Percentiles rank a stretch among this genome's conserved stretches.
Conservation (phyloP, 2,329 filamentous ascomycete genomes). For the Dactylellina sp. region DNA sequence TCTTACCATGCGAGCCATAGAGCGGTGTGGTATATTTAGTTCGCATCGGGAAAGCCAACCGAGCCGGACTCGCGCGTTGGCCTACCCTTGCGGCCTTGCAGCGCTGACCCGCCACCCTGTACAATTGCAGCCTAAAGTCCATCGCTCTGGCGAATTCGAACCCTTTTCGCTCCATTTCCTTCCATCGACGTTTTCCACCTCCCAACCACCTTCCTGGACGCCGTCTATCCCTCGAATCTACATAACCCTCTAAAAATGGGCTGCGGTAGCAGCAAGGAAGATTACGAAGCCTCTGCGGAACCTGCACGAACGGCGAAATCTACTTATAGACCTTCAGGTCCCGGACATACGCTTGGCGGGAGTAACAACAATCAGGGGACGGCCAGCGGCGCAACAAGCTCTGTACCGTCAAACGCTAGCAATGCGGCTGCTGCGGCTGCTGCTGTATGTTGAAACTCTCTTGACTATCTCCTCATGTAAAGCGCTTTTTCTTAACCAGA, state of each 20-base stretch:
- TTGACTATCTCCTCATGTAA: background rate
- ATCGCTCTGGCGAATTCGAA: background rate
- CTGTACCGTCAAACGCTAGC: conserved; percentile 43
- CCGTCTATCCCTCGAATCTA: background rate
- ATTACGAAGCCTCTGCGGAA: conserved; percentile 43
- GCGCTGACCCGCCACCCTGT: conserved; percentile 12
- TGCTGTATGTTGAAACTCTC: conserved; percentile 29
- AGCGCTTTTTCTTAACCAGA: background rate
- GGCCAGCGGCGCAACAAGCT: conserved; percentile 40
- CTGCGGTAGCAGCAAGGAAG: conserved; percentile 56
- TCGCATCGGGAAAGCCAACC: conserved; percentile 15
- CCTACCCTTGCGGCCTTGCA: conserved; percentile 15
- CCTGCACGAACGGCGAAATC: conserved; percentile 48
- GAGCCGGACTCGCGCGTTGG: conserved; percentile 42
- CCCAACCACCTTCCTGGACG: background rate
- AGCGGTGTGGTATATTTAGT: background rate
- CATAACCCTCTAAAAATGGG: conserved; percentile 37
- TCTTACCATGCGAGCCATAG: no score
- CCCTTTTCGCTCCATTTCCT: conserved; percentile 7
- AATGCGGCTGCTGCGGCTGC: conserved; percentile 47
- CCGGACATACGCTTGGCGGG: conserved; percentile 48
- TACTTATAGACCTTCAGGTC: conserved; percentile 39
- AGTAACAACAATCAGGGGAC: conserved; percentile 7
- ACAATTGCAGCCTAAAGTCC: conserved; percentile 18
- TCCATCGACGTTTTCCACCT: background rate